Percentiles rank a stretch among this genome's conserved stretches.
These are phyloP conservation scores for Neocallimastix lanati DNA, from an alignment of 192 early-diverging fungal genomes.

Conservation along the genomic window DNA sequence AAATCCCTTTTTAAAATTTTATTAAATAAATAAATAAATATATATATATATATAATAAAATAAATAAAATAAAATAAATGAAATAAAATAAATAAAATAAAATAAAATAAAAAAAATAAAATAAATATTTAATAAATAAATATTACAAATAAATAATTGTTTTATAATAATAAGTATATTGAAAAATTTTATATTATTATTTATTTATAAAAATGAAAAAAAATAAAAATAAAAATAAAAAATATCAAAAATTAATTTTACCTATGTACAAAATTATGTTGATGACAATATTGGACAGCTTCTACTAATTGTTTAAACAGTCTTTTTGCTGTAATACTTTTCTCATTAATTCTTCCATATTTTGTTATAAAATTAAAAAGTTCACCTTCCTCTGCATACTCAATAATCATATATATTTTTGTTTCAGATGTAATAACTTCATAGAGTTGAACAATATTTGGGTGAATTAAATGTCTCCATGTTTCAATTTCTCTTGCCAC, in stretches of 20 bases:
- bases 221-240: too few species aligned
- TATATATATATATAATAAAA: too few species aligned
- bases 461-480: constrained; percentile 50
- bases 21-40: too few species aligned
- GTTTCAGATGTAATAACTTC: constrained; percentile 56
- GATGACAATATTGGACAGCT: constrained; percentile 63
- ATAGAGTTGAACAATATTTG: constrained; percentile 58
- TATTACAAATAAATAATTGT: too few species aligned
- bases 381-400: constrained; percentile 58
- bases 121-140: too few species aligned
- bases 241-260: too few species aligned
- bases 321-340: constrained; percentile 8
- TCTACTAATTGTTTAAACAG: constrained; percentile 58
- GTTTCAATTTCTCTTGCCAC: constrained; percentile 44
- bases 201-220: too few species aligned
- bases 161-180: too few species aligned
- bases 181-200: too few species aligned
- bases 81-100: too few species aligned
- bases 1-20: not conserved
- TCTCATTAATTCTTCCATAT: constrained; percentile 10
- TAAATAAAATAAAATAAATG: too few species aligned
- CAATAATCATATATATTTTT: constrained; percentile 61
- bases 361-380: constrained; percentile 23
- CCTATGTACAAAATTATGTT: constrained; percentile 1
- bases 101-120: too few species aligned